Evolutionary conservation across 805 yeast species (phyloP), one percentile per base, ranked within the genome.

Genomic region (Lipomyces spencermartinsiae): DNA sequence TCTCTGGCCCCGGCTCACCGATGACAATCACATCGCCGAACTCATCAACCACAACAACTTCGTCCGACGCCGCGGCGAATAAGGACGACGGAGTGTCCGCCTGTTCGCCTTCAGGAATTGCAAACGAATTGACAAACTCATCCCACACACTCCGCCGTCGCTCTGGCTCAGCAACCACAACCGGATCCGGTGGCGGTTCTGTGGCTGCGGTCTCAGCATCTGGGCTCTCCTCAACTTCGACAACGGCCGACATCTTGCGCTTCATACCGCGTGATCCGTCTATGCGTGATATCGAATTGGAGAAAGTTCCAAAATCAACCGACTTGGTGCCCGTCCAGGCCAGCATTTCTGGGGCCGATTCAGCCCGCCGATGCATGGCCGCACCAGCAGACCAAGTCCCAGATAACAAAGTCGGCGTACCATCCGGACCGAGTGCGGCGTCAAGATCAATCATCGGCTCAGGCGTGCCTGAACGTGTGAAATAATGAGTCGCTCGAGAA

Each of bases 371-470:
- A 74, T 85, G 88, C 56, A 67, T 56, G 10, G 67, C 33, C 39
- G 67, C 55, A 31, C 19, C 57, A 59, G 65, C 33, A 43, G 59
- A 51, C 66, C 65, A 60, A 19, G 63, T 37, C 10, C 67, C 72
- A 19, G 71, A 60, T 16, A 60, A 55, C 31, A 65, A 25, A 9
- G 73, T 66, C 9, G 80, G 80, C 61, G 78, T 77, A 62, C 76
- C 74, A 59, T 72, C 73, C 19, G 81, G 75, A 55, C 80, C 83
- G 31, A 84, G 78, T 10, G 87, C 87, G 35, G 83, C 83, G 69
- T 86, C 89, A 59, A 86, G 75, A 70, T 86, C 88, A 31, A 86
- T 87, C 31, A 84, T 79, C 1, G 89, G 87, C 71, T 85, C 86
- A 0, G 88, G 88, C n/a, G 74, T 63, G 46, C 67, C 66, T 8